Base-by-base conservation (phyloP, 495 filamentous ascomycete genomes). In the Sabuloglossum arenarium region DNA sequence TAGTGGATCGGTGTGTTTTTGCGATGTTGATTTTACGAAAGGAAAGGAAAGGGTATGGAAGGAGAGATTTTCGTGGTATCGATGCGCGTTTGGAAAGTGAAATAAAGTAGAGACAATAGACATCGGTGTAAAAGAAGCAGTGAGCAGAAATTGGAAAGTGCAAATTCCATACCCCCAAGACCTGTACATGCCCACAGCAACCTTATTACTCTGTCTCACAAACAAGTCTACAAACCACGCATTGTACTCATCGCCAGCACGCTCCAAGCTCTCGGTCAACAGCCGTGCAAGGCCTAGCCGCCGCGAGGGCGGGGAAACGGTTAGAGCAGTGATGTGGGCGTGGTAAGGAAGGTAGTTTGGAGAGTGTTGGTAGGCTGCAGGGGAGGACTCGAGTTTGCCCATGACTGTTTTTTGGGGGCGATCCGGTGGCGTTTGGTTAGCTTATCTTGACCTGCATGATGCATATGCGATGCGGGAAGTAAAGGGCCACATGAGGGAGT, bases 191-290 rank as follows among this genome's bases (percentile, higher is more conserved):
- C 75, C 74, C 55, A 93, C 82, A 6, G 90, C 91, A 53, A 86
- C 80, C 66, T 82, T 73, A 65, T 98, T 98, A 56, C 85, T 86
- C 55, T 81, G 82, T 27, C 91, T 75, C 12, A 97, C 91, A 64
- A 91, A 98, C 23, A 98, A 68, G 66, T 98, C 91, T 32, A 97
- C 85, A 64, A 98, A 98, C 84, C 88, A 96, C 32, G 88, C 85
- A 49, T 89, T 68, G 59, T 84, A 79, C 42, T 79, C 79, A 59
- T 94, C 86, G 3, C 86, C 86, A 1, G 76, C 79, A 16, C 71
- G 74, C 68, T 96, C 88, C 42, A 98, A 77, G 49, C 82, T 78
- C 64, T 80, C 75, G 5, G 84, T 88, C 28, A 97, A 75, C 28
- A 76, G 75, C 53, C 81, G 82, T 28, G 90, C 91, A 50, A 94